Conservation (phyloP, 2,329 filamentous ascomycete genomes). For the Colletotrichum navitas region DNA sequence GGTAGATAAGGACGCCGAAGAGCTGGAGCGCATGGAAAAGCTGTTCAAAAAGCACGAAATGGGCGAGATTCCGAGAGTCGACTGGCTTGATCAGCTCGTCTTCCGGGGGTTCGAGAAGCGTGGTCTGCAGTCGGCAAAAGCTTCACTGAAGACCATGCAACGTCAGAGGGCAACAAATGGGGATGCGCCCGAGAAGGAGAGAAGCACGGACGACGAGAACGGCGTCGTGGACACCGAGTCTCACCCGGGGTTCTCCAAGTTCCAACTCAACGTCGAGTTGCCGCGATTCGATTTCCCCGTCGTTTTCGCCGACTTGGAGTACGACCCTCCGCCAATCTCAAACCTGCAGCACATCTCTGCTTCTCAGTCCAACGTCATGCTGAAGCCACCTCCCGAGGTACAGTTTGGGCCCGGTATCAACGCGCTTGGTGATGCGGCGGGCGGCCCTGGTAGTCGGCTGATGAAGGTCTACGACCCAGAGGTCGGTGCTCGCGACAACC, state of each 20-base stretch:
- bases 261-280: conserved; percentile 89
- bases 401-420: conserved; percentile 92
- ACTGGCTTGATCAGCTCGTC: conserved; percentile 96
- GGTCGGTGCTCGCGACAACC: conserved; percentile 89
- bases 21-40: conserved; percentile 89
- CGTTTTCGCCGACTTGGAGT: conserved; percentile 95
- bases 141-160: conserved; percentile 71
- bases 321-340: conserved; percentile 86
- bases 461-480: conserved; percentile 95
- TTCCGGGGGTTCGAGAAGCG: conserved; percentile 90
- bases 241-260: conserved; percentile 66
- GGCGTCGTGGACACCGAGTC: conserved; percentile 59
- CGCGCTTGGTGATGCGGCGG: conserved; percentile 66
- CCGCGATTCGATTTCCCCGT: conserved; percentile 96
- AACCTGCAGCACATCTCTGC: conserved; percentile 74
- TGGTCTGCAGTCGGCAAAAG: conserved; percentile 73
- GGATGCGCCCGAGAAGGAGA: conserved; percentile 52
- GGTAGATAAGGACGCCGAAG: conserved; percentile 80
- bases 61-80: conserved; percentile 91
- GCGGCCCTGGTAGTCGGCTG: conserved; percentile 69
- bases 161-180: conserved; percentile 58
- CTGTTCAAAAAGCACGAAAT: conserved; percentile 98
- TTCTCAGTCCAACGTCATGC: conserved; percentile 75
- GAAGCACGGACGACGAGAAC: conserved; percentile 45
- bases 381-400: conserved; percentile 88